A percentile compares a stretch with the other conserved stretches of the same genome.
Evolutionary conservation across 2,329 filamentous ascomycete genomes (phyloP).

Genomic region (Fusarium staphyleae): DNA sequence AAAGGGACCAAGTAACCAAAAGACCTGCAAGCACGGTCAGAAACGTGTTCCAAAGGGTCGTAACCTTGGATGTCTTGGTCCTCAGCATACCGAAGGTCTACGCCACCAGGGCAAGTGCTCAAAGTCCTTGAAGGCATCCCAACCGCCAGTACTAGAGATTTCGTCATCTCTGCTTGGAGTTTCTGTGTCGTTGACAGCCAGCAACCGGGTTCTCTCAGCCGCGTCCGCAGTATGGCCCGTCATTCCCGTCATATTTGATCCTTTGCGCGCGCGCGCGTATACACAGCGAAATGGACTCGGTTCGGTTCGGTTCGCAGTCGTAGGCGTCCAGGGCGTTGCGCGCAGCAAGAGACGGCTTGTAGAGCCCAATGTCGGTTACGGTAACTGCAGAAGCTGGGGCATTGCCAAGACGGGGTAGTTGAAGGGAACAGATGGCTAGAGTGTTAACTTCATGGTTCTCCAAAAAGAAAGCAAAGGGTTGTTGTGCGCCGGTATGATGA

Average conservation of each 20-base stretch:
- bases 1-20: conserved; percentile 84
- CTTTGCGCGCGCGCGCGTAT: not conserved
- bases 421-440: not conserved
- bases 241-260: conserved; percentile 17
- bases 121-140: conserved; percentile 65
- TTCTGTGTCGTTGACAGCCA: conserved; percentile 43
- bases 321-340: conserved; percentile 5
- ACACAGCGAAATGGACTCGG: not conserved
- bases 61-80: not conserved
- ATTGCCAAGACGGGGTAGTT: conserved; percentile 15
- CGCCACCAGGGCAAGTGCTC: conserved; percentile 67
- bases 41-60: conserved; percentile 2
- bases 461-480: conserved; percentile 11
- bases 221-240: conserved; percentile 6
- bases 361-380: conserved; percentile 22
- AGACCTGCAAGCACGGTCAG: conserved; percentile 62
- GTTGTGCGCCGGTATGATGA: conserved; percentile 24
- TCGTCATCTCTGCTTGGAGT: conserved; percentile 13
- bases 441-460: conserved; percentile 18
- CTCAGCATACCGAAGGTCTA: conserved; percentile 62
- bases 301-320: not conserved
- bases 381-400: conserved; percentile 17
- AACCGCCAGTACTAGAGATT: conserved; percentile 42
- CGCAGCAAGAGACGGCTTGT: conserved; percentile 15
- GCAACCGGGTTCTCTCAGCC: conserved; percentile 50